Evolutionary conservation across 2,329 filamentous ascomycete genomes (phyloP), one percentile per base, ranked within the genome.

Genomic region (Hortaea werneckii): DNA sequence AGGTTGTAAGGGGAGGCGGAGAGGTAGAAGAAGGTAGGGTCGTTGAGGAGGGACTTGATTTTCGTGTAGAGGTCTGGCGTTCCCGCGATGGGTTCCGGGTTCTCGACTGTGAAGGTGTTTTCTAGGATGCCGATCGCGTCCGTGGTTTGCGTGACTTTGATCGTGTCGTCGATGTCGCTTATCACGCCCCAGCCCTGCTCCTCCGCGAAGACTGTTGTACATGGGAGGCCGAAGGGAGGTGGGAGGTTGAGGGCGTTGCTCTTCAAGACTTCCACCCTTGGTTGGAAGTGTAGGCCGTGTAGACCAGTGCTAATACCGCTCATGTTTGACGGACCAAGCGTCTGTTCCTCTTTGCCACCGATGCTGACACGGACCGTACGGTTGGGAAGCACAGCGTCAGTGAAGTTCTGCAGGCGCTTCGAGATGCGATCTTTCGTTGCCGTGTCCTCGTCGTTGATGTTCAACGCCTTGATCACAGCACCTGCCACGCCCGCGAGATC

Each of bases 1-100:
- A 96, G 77, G 57, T 94, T 95, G 71, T 95, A 95, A 0, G 90
- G 90, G 0, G 88, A 94, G 0, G 90, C 89, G 0, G 87, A 94
- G 40, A 96, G 77, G 65, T 96, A 96, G 71, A 94, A 95, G 76
- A 86, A 95, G 0, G 87, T 78, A 1, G 87, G 83, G 6, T 75
- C 72, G 7, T 75, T 48, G 6, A 80, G 67, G 37, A 68, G 64
- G 10, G 62, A 61, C 39, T 81, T 70, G 8, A 94, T 72, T 45
- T 82, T 73, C 20, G 70, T 67, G 68, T 95, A 95, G 1, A 95
- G 74, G 56, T 86, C 81, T 0, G 88, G 85, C 87, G 95, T 95
- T 41, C 86, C 87, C 0, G 73, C 58, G 10, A 90, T 79, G 0
- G 86, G 79, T 10, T 75, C 70, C 0, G 88, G 83, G 4, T 50